Base-by-base conservation (phyloP, 1,139 yeast genomes). In the Scheffersomyces insectosa region DNA sequence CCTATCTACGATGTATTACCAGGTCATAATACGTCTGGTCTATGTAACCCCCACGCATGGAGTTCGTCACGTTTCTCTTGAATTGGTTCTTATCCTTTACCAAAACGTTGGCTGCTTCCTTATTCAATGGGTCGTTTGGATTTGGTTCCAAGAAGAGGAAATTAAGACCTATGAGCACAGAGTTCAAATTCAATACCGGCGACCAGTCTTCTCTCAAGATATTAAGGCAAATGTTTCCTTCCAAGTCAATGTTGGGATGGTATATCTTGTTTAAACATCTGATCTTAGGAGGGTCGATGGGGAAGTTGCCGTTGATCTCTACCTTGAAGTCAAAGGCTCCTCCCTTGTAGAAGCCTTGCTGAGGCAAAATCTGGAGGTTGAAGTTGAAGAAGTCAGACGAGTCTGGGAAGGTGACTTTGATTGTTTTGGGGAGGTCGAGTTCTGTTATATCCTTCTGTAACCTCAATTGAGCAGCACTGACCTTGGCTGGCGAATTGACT, bases 141-240 rank as follows among this genome's bases (percentile, higher is more conserved):
- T 90, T 91, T 11, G 97, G 97, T 56, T 91, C 97, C 47, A 89
- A 70, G 56, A 93, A 89, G 51, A 93, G 73, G 59, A 86, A 90
- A 59, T 90, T 82, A 47, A 93, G 73, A 0, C 99, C 99, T 40
- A 91, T 85, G 51, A 91, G 74, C 16, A 93, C 83, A 5, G 93
- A 77, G 60, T 86, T 89, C 58, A 93, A 70, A 50, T 85, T 88
- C 53, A 93, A 74, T 2, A 90, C 97, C 0, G 99, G 98, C 29
- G 93, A 83, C 99, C 99, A 93, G 63, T 91, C 98, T 63, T 90
- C 97, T 51, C 98, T 72, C 47, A 93, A 71, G 36, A 93, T 90
- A 61, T 93, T 91, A 47, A 93, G 75, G 59, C 99, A 93, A 23
- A 93, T 88, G 58, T 90, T 91, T 1, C 99, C 99, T 38, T 87